phyloP scores from a whole-genome alignment of 1,139 yeast genomes.

The Chernovozyma aurita region DNA sequence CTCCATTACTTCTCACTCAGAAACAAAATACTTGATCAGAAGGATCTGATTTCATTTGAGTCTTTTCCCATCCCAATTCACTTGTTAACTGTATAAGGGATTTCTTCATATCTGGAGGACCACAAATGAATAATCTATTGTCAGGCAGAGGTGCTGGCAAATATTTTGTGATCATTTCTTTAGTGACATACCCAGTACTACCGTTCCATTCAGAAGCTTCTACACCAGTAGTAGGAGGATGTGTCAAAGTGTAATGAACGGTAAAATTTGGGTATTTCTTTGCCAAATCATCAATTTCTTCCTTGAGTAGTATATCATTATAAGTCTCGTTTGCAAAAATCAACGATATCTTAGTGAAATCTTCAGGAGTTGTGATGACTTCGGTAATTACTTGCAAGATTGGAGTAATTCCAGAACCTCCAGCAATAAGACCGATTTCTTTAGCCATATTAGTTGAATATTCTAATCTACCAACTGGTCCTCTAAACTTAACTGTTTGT shows the following conservation, averaged over 20 bases:
- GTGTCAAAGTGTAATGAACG: slow-evolving; percentile 37
- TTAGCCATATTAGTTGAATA: slow-evolving; percentile 58
- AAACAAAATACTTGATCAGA: slow-evolving; percentile 72
- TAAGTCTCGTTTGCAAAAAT: slow-evolving; percentile 70
- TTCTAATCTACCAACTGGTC: slow-evolving; percentile 71
- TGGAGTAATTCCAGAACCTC: slow-evolving; percentile 81
- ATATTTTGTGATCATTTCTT: slow-evolving; percentile 48
- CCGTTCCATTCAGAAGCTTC: slow-evolving; percentile 44
- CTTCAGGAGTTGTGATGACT: slow-evolving; percentile 64
- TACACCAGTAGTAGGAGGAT: slow-evolving; percentile 19
- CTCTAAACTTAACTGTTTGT: slow-evolving; percentile 64
- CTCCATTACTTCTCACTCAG: too few relatives aligned
- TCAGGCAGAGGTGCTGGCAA: slow-evolving; percentile 47
- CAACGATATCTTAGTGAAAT: slow-evolving; percentile 53
- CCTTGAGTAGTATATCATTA: slow-evolving; percentile 65
- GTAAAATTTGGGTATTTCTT: slow-evolving; percentile 56
- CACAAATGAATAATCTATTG: slow-evolving; percentile 62
- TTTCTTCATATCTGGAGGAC: slow-evolving; percentile 70
- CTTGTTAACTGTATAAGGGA: slow-evolving; percentile 44
- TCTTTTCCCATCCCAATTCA: slow-evolving; percentile 61
- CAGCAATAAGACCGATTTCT: slow-evolving; percentile 68
- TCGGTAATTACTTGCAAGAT: slow-evolving; percentile 63
- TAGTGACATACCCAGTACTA: slow-evolving; percentile 53
- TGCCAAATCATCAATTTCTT: slow-evolving; percentile 66
- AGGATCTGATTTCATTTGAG: slow-evolving; percentile 44